Conservation (phyloP, 129 eudicot species). For the Kitagawia praeruptora region DNA sequence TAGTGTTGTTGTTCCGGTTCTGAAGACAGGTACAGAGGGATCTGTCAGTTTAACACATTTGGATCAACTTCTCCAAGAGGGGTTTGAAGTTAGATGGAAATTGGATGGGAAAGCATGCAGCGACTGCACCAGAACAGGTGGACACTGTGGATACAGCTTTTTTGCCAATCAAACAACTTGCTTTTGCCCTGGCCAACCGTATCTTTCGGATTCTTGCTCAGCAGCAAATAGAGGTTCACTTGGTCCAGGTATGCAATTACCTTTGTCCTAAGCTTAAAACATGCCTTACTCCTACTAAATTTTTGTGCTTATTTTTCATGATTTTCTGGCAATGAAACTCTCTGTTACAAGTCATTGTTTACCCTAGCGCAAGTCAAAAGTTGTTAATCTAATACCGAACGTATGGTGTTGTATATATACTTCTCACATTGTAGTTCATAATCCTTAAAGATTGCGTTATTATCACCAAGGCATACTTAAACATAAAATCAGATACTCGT, state of each 20-base stretch:
- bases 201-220: constrained; percentile 26
- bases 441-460: too few relatives aligned
- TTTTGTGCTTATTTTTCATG: background rate
- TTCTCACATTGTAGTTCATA: background rate
- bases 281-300: background rate
- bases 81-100: constrained; percentile 53
- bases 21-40: constrained; percentile 17
- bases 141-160: constrained; percentile 44
- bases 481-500: too few relatives aligned
- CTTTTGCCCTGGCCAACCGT: constrained; percentile 37
- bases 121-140: constrained; percentile 36
- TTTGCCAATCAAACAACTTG: constrained; percentile 29
- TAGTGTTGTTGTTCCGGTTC: constrained; percentile 46
- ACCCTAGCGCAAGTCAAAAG: background rate
- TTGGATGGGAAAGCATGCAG: constrained; percentile 28
- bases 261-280: background rate
- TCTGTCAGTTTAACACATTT: constrained; percentile 17
- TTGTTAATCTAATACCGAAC: background rate
- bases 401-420: background rate
- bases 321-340: background rate
- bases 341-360: background rate
- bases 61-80: constrained; percentile 23
- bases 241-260: constrained; percentile 15
- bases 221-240: constrained; percentile 11
- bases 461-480: too few relatives aligned